phyloP scores from a whole-genome alignment of 2,329 filamentous ascomycete genomes.

The Pezicula rhizophila region DNA sequence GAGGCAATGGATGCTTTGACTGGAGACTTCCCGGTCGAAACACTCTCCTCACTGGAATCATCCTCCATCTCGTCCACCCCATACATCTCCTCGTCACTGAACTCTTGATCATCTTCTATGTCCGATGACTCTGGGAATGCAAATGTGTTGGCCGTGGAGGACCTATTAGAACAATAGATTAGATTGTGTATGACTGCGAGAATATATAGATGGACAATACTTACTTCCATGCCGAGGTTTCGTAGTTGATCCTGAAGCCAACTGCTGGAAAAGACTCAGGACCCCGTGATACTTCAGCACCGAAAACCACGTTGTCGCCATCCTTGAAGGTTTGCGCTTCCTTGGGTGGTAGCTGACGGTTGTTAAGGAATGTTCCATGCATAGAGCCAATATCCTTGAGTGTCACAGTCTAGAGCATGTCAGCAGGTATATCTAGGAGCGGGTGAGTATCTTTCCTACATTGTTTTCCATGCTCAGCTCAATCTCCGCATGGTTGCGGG shows the following conservation, averaged over 20 bases:
- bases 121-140: constrained; percentile 23
- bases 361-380: constrained; percentile 55
- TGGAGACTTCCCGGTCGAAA: constrained; percentile 17
- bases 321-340: constrained; percentile 25
- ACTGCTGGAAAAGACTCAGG: constrained; percentile 31
- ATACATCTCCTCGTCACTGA: constrained; percentile 16
- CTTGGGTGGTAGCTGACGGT: constrained; percentile 30
- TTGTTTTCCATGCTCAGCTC: constrained; percentile 36
- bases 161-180: constrained; percentile 5
- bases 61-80: constrained; percentile 13
- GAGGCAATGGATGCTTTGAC: constrained; percentile 13
- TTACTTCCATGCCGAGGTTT: constrained; percentile 22
- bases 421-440: constrained; percentile 7
- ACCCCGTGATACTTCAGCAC: constrained; percentile 42
- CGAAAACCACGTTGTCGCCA: constrained; percentile 38
- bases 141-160: constrained; percentile 13
- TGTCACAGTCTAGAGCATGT: constrained; percentile 31
- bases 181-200: background rate
- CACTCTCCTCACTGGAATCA: constrained; percentile 20
- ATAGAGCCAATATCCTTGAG: constrained; percentile 52
- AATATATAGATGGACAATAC: constrained; percentile 5
- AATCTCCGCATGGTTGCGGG: constrained; percentile 58
- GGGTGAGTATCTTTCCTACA: constrained; percentile 30
- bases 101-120: constrained; percentile 23
- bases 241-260: constrained; percentile 20